phyloP scores from a whole-genome alignment of 495 filamentous ascomycete species.

The Stereocaulon alpinum region DNA sequence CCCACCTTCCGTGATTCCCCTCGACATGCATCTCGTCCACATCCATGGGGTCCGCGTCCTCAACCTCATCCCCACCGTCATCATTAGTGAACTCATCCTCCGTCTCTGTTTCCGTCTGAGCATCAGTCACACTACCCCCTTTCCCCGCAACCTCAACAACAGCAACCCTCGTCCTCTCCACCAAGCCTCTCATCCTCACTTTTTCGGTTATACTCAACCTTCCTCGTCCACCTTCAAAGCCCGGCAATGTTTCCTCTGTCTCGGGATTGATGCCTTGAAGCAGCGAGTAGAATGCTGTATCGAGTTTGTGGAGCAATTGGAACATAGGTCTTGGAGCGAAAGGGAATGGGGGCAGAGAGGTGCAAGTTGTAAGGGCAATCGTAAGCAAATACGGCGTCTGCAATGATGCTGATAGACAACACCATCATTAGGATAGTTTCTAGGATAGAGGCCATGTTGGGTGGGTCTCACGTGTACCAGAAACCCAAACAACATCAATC shows the following conservation, averaged over 20 bases:
- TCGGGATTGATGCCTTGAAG: conserved; percentile 56
- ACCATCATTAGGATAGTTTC: conserved; percentile 5
- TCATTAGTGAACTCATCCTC: conserved; percentile 28
- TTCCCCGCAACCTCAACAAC: conserved; percentile 53
- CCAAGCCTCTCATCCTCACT: conserved; percentile 68
- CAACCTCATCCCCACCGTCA: conserved; percentile 31
- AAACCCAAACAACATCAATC: conserved; percentile 71
- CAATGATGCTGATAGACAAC: conserved; percentile 49
- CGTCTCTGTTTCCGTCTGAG: conserved; percentile 28
- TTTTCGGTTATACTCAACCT: conserved; percentile 60
- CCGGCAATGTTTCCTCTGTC: conserved; percentile 53
- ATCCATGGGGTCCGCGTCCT: conserved; percentile 30
- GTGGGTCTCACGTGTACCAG: conserved; percentile 59
- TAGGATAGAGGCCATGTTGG: neutral
- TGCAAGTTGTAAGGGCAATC: conserved; percentile 57
- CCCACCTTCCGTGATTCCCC: conserved; percentile 36
- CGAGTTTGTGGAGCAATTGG: conserved; percentile 59
- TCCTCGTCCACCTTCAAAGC: conserved; percentile 43
- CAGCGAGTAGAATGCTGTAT: conserved; percentile 63
- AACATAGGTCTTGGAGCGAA: conserved; percentile 58
- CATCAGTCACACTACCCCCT: conserved; percentile 25
- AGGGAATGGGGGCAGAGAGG: conserved; percentile 54
- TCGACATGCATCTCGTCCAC: conserved; percentile 29
- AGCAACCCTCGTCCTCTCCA: conserved; percentile 55
- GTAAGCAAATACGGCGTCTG: conserved; percentile 75